Percentiles rank a stretch among this genome's conserved stretches.
These are phyloP conservation scores for Vaccinium corymbosum DNA, from an alignment of 148 eudicot species.

Conservation along the genomic window DNA sequence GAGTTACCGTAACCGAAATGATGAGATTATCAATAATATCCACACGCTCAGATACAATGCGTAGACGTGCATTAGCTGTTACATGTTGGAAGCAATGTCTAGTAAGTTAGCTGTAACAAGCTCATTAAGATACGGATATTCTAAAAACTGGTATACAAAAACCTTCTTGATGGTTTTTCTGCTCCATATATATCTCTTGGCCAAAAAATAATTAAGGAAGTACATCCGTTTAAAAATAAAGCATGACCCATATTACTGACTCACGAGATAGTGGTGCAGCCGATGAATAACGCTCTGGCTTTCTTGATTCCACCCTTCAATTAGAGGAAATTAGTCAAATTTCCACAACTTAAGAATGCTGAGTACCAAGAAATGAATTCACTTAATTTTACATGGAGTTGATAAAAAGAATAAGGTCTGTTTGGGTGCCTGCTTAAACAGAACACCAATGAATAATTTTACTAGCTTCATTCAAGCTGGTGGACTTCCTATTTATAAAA, in stretches of 20 bases:
- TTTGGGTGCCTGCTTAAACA: not conserved
- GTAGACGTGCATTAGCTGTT: slow-evolving; percentile 94
- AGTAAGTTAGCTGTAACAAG: slow-evolving; percentile 20
- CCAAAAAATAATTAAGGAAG: not conserved
- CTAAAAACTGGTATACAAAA: not conserved
- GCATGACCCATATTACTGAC: slow-evolving; percentile 24
- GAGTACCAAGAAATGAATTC: slow-evolving; percentile 34
- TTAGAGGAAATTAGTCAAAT: slow-evolving; percentile 65
- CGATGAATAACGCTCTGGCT: slow-evolving; percentile 98
- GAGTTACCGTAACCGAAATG: slow-evolving; percentile 81
- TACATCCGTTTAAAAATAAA: not conserved
- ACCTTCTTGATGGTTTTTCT: not conserved
- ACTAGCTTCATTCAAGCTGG: not conserved
- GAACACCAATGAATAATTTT: not conserved
- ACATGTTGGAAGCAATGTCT: slow-evolving; percentile 24
- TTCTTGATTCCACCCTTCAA: slow-evolving; percentile 97
- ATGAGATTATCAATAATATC: slow-evolving; percentile 84
- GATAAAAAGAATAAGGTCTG: not conserved
- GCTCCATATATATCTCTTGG: not conserved
- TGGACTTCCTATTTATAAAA: not conserved
- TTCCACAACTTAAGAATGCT: slow-evolving; percentile 48
- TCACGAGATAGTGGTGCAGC: slow-evolving; percentile 99
- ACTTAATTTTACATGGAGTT: not conserved
- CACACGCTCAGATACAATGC: slow-evolving; percentile 95
- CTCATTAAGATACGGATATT: not conserved